Evolutionary conservation across 768 basidiomycete species (phyloP), one percentile per base, ranked within the genome.

Genomic region (Podaxis sp.): DNA sequence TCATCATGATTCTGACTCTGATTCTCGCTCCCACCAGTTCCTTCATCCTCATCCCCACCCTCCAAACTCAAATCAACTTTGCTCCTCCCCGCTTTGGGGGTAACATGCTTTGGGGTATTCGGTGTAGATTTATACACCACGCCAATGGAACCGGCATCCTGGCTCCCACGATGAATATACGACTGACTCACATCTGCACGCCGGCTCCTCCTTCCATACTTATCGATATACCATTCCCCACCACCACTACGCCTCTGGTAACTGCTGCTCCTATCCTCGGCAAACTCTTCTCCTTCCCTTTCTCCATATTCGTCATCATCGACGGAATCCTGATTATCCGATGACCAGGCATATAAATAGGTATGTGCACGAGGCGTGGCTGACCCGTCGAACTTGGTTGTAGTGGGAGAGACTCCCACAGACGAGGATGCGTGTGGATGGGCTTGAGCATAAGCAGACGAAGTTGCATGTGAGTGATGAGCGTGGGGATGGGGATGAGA

Each of bases 191-290:
- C 9, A 52, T 56, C 48, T 39, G 59, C 17, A 61, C 58, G 53
- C 71, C 71, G 36, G 67, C 63, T 44, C 71, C 70, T 28, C 55
- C 66, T 56, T 52, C 65, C 57, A 54, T 54, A 61, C 5, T 65
- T 64, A 22, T 70, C 70, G 8, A 42, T 49, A 44, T 59, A 66
- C 17, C 68, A 69, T 26, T 70, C 71, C 8, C 67, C 68, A 17
- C 68, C 69, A 12, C 64, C 65, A 26, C 67, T 70, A 2, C 51
- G 54, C 17, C 49, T 66, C 17, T 17, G 19, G 1, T 24, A 15
- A 28, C 70, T 66, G 54, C 68, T 70, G 9, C 71, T 69, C 58
- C 67, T 70, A 66, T 67, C 70, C 42, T 70, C 71, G 5, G 59
- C 38, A 51, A 68, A 40, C 61, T 33, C 61, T 69, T 60, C 2